A percentile compares a stretch with the other conserved stretches of the same genome.
Conservation (phyloP, 2,329 filamentous ascomycete genomes). For the Ceratocystiopsis sp. region DNA sequence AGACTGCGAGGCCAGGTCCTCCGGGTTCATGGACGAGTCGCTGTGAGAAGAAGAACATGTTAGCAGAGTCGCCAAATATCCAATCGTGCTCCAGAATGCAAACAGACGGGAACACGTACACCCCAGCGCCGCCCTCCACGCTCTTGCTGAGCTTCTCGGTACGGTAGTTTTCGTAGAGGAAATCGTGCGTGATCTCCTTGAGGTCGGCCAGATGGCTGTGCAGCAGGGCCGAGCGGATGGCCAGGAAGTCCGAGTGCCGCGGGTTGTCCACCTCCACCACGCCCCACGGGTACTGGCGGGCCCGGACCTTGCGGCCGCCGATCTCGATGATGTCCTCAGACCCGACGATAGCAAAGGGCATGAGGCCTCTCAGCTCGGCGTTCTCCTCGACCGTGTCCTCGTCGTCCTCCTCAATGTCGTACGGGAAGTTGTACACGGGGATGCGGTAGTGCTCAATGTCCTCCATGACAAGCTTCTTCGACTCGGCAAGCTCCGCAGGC, state of each 20-base stretch:
- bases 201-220: conserved; percentile 96
- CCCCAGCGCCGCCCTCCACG: conserved; percentile 75
- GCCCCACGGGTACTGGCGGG: conserved; percentile 97
- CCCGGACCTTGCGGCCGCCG: conserved; percentile 78
- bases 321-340: conserved; percentile 93
- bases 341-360: conserved; percentile 98
- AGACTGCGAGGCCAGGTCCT: conserved; percentile 90
- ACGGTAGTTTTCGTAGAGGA: conserved; percentile 99
- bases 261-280: conserved; percentile 98
- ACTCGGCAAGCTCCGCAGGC: conserved; percentile 89
- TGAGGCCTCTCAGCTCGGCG: conserved; percentile 86
- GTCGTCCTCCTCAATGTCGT: conserved; percentile 98
- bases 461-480: conserved; percentile 99
- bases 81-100: not conserved
- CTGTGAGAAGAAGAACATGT: conserved; percentile 17
- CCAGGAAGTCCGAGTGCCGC: conserved; percentile 94
- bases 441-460: conserved; percentile 99
- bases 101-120: conserved; percentile 42
- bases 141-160: conserved; percentile 99
- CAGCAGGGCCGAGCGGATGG: conserved; percentile 86
- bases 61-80: too few relatives aligned
- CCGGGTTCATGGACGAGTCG: conserved; percentile 90
- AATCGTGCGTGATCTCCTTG: conserved; percentile 99
- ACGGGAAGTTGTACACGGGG: conserved; percentile 99
- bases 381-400: conserved; percentile 99